Conservation (phyloP, 345 rosid genomes). For the Eucalyptus pumila region DNA sequence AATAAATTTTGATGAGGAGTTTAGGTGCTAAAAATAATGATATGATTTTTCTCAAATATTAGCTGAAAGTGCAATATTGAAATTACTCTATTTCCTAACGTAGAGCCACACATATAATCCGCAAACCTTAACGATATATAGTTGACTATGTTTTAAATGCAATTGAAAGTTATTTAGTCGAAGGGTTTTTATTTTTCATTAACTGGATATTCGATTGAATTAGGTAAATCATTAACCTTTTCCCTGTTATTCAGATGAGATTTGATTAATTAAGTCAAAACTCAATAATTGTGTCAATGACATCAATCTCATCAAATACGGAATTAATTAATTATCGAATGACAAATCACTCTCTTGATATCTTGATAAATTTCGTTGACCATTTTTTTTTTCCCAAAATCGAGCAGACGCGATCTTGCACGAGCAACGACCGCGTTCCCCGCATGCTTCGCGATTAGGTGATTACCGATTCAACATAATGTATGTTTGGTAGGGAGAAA, state of each 20-base stretch:
- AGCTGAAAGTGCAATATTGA: not conserved
- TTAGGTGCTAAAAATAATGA: not conserved
- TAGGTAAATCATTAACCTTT: not conserved
- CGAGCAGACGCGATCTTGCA: not conserved
- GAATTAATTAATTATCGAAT: not conserved
- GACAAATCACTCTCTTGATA: rapidly evolving
- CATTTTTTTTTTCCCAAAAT: not conserved
- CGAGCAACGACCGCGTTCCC: not conserved
- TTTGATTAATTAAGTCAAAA: not conserved
- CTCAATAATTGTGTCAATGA: not conserved
- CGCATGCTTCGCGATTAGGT: not conserved
- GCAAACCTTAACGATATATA: not conserved
- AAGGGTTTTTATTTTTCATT: not conserved
- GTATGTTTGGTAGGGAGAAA: not conserved
- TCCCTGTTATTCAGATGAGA: not conserved
- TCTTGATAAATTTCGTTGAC: not conserved
- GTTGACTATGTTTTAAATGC: not conserved
- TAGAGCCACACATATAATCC: not conserved
- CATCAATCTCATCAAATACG: rapidly evolving
- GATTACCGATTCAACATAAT: not conserved
- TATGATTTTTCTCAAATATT: not conserved
- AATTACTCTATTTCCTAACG: not conserved
- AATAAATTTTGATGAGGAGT: not conserved
- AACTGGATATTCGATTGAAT: not conserved
- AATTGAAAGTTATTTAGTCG: not conserved